phyloP scores from a whole-genome alignment of 139 green algal genomes.

The Coccomyxa sp. region DNA sequence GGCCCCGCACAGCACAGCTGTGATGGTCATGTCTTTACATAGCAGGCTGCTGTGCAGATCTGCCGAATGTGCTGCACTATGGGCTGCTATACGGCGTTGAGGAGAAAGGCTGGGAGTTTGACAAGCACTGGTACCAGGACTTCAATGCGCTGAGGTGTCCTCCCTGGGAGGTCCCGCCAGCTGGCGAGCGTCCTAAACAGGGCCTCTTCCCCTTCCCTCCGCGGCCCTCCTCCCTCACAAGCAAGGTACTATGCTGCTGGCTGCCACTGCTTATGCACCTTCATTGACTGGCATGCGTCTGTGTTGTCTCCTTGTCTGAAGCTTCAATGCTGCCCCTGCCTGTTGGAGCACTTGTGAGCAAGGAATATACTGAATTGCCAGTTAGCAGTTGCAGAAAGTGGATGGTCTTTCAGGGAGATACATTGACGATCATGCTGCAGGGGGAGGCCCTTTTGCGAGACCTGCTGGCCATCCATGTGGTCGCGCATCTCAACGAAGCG shows the following conservation, averaged over 20 bases:
- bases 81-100: constrained; percentile 55
- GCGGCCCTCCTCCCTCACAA: constrained; percentile 8
- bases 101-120: constrained; percentile 44
- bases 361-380: no score
- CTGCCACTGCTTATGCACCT: background rate
- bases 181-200: background rate
- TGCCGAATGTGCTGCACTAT: constrained; percentile 84
- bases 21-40: no score
- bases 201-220: constrained; percentile 24
- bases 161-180: constrained; percentile 17
- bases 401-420: no score
- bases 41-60: constrained; percentile 23
- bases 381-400: no score
- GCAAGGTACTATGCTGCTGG: background rate
- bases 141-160: constrained; percentile 22
- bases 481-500: constrained; percentile 68
- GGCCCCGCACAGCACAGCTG: no score
- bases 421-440: background rate
- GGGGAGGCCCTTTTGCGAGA: constrained; percentile 46
- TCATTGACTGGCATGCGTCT: background rate
- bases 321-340: background rate
- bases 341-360: no score
- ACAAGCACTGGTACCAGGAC: constrained; percentile 60
- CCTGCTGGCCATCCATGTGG: constrained; percentile 62
- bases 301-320: background rate